phyloP scores from a whole-genome alignment of 2,329 filamentous ascomycete genomes.

The Celoporthe dispersa region DNA sequence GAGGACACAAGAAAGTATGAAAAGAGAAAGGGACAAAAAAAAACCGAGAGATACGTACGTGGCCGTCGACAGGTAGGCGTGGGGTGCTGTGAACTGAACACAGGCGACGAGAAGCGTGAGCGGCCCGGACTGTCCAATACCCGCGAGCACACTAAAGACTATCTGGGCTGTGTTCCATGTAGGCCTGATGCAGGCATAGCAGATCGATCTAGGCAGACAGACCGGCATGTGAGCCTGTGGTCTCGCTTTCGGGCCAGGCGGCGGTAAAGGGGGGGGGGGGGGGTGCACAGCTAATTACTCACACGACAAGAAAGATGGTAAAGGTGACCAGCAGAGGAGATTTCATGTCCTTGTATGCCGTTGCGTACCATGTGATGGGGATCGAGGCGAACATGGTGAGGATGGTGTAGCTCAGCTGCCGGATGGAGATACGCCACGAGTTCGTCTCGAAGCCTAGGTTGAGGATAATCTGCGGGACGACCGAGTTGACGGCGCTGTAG shows the following conservation, averaged over 20 bases:
- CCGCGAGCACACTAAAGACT: constrained; percentile 52
- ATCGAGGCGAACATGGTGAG: constrained; percentile 46
- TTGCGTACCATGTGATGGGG: constrained; percentile 51
- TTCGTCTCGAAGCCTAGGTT: constrained; percentile 53
- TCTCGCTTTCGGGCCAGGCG: too few relatives aligned
- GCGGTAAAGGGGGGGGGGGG: neutral
- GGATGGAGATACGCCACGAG: constrained; percentile 52
- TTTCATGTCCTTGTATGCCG: constrained; percentile 53
- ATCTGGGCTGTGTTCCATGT: constrained; percentile 50
- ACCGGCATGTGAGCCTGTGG: constrained; percentile 6
- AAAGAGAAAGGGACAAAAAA: neutral
- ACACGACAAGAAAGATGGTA: constrained; percentile 51
- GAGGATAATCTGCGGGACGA: constrained; percentile 53
- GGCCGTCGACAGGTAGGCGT: constrained; percentile 56
- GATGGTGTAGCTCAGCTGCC: constrained; percentile 51
- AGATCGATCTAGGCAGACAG: constrained; percentile 42
- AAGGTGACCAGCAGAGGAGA: constrained; percentile 52
- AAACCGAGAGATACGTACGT: constrained; percentile 40
- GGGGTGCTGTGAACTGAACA: constrained; percentile 57
- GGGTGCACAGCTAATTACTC: constrained; percentile 34
- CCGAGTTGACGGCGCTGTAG: constrained; percentile 56
- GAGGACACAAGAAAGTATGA: too few relatives aligned
- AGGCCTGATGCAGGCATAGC: constrained; percentile 50
- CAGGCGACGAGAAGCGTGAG: constrained; percentile 54
- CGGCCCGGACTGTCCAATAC: constrained; percentile 54